A percentile compares a stretch with the other conserved stretches of the same genome.
Conservation (phyloP, 2,329 filamentous ascomycete genomes). For the Penicillium hesseltinei region DNA sequence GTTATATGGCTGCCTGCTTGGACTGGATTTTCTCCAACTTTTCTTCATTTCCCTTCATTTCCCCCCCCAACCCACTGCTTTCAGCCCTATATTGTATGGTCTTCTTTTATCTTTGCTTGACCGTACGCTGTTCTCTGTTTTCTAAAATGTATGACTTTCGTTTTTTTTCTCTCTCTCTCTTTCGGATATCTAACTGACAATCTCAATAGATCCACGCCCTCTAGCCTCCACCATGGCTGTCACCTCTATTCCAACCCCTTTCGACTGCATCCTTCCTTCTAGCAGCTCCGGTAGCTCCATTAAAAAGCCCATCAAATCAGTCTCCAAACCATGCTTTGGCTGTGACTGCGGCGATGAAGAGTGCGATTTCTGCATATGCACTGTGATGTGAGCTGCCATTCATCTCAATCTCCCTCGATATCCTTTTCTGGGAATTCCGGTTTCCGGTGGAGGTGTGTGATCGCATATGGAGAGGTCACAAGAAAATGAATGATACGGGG, state of each 20-base stretch:
- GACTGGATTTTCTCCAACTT: background rate
- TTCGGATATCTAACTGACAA: background rate
- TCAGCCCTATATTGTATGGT: background rate
- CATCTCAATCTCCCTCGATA: background rate
- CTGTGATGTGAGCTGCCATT: constrained; percentile 36
- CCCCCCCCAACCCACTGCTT: background rate
- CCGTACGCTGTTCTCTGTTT: background rate
- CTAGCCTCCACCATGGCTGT: constrained; percentile 9
- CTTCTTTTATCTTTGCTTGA: background rate
- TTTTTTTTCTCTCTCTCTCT: background rate
- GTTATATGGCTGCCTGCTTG: constrained; percentile 16
- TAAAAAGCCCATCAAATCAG: constrained; percentile 39
- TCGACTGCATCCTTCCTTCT: constrained; percentile 38
- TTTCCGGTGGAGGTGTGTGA: background rate
- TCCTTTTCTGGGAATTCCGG: background rate
- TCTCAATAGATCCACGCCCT: background rate
- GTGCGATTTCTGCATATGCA: constrained; percentile 43
- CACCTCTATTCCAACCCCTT: constrained; percentile 23
- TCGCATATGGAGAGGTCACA: background rate
- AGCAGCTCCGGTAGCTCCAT: constrained; percentile 36
- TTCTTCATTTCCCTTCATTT: background rate
- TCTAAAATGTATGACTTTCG: no score
- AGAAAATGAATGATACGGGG: no score
- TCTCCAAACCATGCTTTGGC: constrained; percentile 43
- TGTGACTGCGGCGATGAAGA: constrained; percentile 44